Evolutionary conservation across 352 stramenopile species (phyloP).

Genomic region (Phytophthora pisi): DNA sequence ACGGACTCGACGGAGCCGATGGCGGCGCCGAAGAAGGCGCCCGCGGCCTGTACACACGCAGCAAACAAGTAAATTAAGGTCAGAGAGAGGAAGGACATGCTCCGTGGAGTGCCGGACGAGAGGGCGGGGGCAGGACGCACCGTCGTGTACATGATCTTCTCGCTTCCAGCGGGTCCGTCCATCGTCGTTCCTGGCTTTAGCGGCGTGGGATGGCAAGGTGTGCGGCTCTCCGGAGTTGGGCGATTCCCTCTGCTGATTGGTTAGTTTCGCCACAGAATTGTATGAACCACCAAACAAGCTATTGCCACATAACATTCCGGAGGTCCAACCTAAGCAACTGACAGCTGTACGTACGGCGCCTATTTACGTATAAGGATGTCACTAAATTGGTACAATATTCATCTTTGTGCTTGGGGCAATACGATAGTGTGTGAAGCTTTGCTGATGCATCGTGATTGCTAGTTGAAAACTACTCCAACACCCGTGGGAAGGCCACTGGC

Average conservation of each 20-base stretch:
- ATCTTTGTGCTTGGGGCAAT: slow-evolving; percentile 94
- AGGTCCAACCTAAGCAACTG: slow-evolving; percentile 3
- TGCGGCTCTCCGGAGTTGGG: slow-evolving; percentile 22
- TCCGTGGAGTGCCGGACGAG: not conserved
- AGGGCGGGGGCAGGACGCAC: slow-evolving; percentile 31
- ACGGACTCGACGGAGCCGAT: slow-evolving; percentile 83
- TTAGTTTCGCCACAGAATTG: slow-evolving; percentile 1
- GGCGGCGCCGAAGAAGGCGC: slow-evolving; percentile 79
- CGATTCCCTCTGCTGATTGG: slow-evolving; percentile 19
- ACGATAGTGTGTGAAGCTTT: slow-evolving; percentile 94
- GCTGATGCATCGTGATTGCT: slow-evolving; percentile 95
- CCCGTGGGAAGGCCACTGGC: slow-evolving; percentile 90
- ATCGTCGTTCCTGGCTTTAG: slow-evolving; percentile 46
- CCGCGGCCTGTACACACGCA: slow-evolving; percentile 51
- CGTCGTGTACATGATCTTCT: slow-evolving; percentile 84
- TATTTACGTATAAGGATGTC: slow-evolving; percentile 14
- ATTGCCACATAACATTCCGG: not conserved
- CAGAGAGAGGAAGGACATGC: not conserved
- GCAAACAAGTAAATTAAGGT: not conserved
- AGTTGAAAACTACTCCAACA: slow-evolving; percentile 96
- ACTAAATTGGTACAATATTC: no score
- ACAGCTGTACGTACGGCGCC: slow-evolving; percentile 38
- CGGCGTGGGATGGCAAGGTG: slow-evolving; percentile 22
- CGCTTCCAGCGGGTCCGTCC: slow-evolving; percentile 62
- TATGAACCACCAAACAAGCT: slow-evolving; percentile 1